A percentile compares a stretch with the other conserved stretches of the same genome.
These are phyloP conservation scores for Nakazawaea anatomiae DNA, from an alignment of 805 yeast species.

Conservation along the genomic window DNA sequence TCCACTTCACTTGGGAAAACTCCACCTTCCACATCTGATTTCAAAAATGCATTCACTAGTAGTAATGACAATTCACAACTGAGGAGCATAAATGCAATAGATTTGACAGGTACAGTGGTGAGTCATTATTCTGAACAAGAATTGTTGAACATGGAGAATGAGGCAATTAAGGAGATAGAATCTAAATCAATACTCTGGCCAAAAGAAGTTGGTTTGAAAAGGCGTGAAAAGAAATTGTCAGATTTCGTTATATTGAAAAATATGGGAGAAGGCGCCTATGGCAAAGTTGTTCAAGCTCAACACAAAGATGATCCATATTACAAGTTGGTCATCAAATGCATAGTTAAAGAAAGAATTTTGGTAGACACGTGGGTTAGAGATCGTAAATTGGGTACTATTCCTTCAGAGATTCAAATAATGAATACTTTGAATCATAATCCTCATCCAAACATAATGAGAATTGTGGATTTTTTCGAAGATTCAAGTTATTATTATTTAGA, in stretches of 20 bases:
- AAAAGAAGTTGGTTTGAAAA: slow-evolving; percentile 53
- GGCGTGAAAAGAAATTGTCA: slow-evolving; percentile 63
- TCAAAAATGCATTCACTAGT: not conserved
- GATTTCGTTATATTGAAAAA: slow-evolving; percentile 70
- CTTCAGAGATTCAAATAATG: slow-evolving; percentile 94
- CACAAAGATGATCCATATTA: slow-evolving; percentile 58
- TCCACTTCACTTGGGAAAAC: slow-evolving; percentile 4
- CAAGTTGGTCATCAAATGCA: slow-evolving; percentile 77
- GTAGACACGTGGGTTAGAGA: slow-evolving; percentile 98
- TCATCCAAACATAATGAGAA: slow-evolving; percentile 81
- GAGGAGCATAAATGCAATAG: slow-evolving; percentile 1
- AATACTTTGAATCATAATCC: slow-evolving; percentile 70
- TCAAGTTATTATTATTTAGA: slow-evolving; percentile 84
- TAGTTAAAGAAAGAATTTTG: slow-evolving; percentile 84
- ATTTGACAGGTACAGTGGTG: slow-evolving; percentile 2
- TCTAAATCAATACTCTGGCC: slow-evolving; percentile 42
- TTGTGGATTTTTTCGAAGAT: slow-evolving; percentile 92
- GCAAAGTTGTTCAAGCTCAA: slow-evolving; percentile 79
- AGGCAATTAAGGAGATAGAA: slow-evolving; percentile 30
- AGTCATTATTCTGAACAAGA: slow-evolving; percentile 16
- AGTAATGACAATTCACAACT: not conserved
- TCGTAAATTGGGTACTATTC: slow-evolving; percentile 84
- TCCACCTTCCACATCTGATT: slow-evolving; percentile 10
- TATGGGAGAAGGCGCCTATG: slow-evolving; percentile 97
- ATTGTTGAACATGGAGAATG: slow-evolving; percentile 39